These are phyloP conservation scores for Salix udensis DNA, from an alignment of 345 rosid genomes.

Conservation along the genomic window DNA sequence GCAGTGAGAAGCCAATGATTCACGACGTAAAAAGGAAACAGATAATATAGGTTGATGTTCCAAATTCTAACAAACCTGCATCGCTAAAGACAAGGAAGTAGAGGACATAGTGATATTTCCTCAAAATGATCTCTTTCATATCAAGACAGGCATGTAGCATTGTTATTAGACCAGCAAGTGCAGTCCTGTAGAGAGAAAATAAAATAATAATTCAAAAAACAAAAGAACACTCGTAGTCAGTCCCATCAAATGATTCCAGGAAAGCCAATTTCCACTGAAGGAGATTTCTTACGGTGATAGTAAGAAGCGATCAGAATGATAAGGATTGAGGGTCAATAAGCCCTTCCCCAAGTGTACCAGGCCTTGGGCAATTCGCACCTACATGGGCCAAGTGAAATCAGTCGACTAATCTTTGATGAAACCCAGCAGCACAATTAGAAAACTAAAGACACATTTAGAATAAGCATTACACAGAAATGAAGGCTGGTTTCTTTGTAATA, in stretches of 20 bases:
- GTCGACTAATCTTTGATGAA: conserved; percentile 3
- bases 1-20: background rate
- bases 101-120: conserved; percentile 84
- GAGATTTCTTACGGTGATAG: conserved; percentile 68
- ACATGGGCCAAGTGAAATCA: conserved; percentile 21
- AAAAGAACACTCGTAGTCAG: background rate
- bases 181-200: conserved; percentile 42
- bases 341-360: conserved; percentile 95
- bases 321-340: conserved; percentile 80
- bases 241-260: background rate
- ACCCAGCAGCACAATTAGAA: background rate
- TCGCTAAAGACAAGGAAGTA: conserved; percentile 89
- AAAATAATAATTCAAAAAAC: background rate
- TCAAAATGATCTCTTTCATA: conserved; percentile 72
- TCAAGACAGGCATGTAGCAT: conserved; percentile 88
- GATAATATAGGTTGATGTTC: background rate
- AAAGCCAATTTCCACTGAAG: background rate
- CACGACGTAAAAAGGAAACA: background rate
- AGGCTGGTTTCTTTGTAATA: conserved; percentile 88
- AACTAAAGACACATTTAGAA: background rate
- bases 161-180: conserved; percentile 83
- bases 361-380: conserved; percentile 98
- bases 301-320: conserved; percentile 86
- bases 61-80: conserved; percentile 60
- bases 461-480: conserved; percentile 73